A percentile compares a stretch with the other conserved stretches of the same genome.
Conservation (phyloP, 441 rosid species). For the Dalechampia spathulata region DNA sequence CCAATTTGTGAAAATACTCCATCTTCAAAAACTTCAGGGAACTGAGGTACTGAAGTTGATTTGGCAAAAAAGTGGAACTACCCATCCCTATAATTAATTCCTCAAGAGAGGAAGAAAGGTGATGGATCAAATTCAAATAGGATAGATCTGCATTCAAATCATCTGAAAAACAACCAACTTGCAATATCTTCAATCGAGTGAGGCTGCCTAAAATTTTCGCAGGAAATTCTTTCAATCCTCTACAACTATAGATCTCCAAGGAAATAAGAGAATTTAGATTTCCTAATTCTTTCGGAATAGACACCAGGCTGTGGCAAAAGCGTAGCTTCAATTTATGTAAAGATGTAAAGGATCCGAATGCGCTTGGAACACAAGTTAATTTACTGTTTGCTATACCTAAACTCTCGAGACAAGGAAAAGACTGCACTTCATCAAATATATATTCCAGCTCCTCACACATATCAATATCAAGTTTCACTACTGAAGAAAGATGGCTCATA, state of each 20-base stretch:
- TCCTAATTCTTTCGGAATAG: constrained; percentile 7
- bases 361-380: constrained; percentile 2
- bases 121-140: constrained; percentile 14
- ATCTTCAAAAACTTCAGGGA: constrained; percentile 1
- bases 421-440: constrained; percentile 3
- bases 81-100: no score
- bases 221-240: background rate
- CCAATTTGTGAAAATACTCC: background rate
- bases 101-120: constrained; percentile 12
- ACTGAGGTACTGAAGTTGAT: constrained; percentile 23
- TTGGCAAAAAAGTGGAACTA: constrained; percentile 22
- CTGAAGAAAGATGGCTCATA: background rate
- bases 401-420: constrained; percentile 10
- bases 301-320: background rate
- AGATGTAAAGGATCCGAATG: background rate
- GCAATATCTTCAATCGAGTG: constrained; percentile 11
- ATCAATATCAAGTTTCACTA: background rate
- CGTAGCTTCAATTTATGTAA: constrained; percentile 5
- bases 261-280: constrained; percentile 2
- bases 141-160: constrained; percentile 20
- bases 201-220: constrained; percentile 2
- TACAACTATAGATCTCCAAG: constrained; percentile 3
- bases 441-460: background rate
- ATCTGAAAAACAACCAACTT: constrained; percentile 12
- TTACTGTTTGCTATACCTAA: background rate